Percentiles rank a stretch among this genome's conserved stretches.
Conservation (phyloP, 2,329 filamentous ascomycete species). For the Colletotrichum limetticola region DNA sequence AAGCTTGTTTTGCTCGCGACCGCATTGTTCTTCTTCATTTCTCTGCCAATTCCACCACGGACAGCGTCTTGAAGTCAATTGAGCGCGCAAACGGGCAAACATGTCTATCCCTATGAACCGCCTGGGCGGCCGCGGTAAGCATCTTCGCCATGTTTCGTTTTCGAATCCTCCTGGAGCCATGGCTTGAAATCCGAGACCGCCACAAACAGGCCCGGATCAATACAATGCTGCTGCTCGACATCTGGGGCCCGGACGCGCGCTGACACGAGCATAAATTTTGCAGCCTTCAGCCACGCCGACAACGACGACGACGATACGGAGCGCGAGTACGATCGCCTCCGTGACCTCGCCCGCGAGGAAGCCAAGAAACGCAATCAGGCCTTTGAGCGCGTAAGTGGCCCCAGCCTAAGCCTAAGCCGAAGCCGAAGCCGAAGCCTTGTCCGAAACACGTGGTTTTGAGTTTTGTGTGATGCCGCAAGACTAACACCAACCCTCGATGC, state of each 20-base stretch:
- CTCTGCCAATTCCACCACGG: background rate
- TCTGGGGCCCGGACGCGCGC: background rate
- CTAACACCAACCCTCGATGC: background rate
- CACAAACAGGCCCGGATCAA: background rate
- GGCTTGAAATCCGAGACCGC: conserved; percentile 18
- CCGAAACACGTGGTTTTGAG: background rate
- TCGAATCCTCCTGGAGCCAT: conserved; percentile 1
- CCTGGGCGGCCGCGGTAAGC: conserved; percentile 36
- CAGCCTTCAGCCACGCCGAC: conserved; percentile 81
- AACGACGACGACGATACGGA: conserved; percentile 74
- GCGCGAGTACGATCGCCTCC: conserved; percentile 91
- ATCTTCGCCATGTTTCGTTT: background rate
- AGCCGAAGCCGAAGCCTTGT: background rate
- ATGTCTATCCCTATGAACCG: conserved; percentile 37
- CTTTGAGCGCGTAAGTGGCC: conserved; percentile 72
- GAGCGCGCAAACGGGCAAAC: background rate
- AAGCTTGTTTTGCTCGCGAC: background rate
- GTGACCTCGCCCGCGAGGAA: conserved; percentile 84
- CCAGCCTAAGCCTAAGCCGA: background rate
- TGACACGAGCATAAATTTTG: conserved; percentile 2
- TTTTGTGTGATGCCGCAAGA: background rate
- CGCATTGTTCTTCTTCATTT: conserved; percentile 5
- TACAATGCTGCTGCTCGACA: background rate
- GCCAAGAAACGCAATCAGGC: conserved; percentile 81
- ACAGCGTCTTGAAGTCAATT: background rate